These are phyloP conservation scores for Candida qinlingensis DNA, from an alignment of 805 yeast species.

Conservation along the genomic window DNA sequence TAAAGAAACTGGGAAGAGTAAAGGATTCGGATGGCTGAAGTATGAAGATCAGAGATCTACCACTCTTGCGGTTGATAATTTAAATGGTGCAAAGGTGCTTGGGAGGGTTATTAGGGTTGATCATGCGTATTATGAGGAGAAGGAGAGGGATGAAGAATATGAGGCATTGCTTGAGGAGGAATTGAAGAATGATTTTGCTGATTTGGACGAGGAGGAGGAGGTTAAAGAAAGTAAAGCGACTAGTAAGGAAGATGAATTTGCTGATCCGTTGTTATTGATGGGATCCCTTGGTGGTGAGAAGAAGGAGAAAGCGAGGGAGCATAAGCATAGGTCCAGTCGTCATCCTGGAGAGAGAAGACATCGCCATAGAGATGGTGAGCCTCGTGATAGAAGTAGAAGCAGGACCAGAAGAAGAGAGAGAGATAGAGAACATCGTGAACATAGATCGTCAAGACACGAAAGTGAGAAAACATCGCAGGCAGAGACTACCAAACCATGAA, in stretches of 20 bases:
- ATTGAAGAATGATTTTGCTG: conserved; percentile 26
- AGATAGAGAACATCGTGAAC: conserved; percentile 28
- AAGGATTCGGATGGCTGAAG: conserved; percentile 77
- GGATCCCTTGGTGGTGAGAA: background rate
- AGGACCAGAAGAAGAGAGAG: conserved; percentile 39
- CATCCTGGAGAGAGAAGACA: conserved; percentile 1
- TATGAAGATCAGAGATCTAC: conserved; percentile 80
- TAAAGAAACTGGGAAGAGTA: conserved; percentile 54
- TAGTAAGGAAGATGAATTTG: conserved; percentile 17
- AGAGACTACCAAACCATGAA: conserved; percentile 7
- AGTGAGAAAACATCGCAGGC: conserved; percentile 34
- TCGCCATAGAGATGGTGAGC: background rate
- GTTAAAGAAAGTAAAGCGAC: background rate
- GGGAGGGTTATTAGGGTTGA: conserved; percentile 58
- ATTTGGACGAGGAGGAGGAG: conserved; percentile 8
- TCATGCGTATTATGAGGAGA: conserved; percentile 59
- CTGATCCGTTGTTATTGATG: conserved; percentile 15
- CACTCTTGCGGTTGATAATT: conserved; percentile 81
- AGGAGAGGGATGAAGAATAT: conserved; percentile 46
- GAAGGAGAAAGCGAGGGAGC: background rate
- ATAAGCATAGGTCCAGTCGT: conserved; percentile 3
- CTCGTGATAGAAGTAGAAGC: conserved; percentile 29
- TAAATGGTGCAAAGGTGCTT: conserved; percentile 59
- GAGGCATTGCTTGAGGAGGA: conserved; percentile 32
- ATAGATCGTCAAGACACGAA: conserved; percentile 9